Conservation (phyloP, 768 basidiomycete genomes). For the button mushroom (Agaricus bisporus) region DNA sequence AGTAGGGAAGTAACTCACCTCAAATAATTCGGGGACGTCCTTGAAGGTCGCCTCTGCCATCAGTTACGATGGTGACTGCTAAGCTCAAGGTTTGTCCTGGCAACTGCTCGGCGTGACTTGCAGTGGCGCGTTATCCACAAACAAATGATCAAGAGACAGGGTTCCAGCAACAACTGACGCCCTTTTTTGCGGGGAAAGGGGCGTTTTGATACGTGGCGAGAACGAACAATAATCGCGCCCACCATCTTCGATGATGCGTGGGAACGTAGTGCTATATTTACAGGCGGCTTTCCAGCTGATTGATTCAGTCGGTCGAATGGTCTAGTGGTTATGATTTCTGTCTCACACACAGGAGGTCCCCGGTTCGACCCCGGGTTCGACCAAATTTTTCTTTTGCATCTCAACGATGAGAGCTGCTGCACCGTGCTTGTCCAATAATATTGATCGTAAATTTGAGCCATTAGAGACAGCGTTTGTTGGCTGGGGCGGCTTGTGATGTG, state of each 20-base stretch:
- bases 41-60: constrained; percentile 65
- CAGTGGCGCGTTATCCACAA: background rate
- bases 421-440: no score
- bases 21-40: constrained; percentile 95
- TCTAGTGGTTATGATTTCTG: constrained; percentile 48
- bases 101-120: background rate
- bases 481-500: no score
- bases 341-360: constrained; percentile 26
- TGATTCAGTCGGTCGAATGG: constrained; percentile 33
- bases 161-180: no score
- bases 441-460: no score
- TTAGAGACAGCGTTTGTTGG: no score
- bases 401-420: no score
- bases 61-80: constrained; percentile 1
- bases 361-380: constrained; percentile 33
- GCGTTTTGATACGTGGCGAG: no score
- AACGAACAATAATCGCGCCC: no score
- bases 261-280: background rate
- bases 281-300: background rate
- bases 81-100: constrained; percentile 5
- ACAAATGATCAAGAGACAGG: background rate
- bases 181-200: no score
- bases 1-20: constrained; percentile 43
- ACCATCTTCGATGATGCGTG: no score
- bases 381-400: constrained; percentile 20